Evolutionary conservation across 2,329 filamentous ascomycete species (phyloP).

Genomic region (Talaromyces funiculosus): DNA sequence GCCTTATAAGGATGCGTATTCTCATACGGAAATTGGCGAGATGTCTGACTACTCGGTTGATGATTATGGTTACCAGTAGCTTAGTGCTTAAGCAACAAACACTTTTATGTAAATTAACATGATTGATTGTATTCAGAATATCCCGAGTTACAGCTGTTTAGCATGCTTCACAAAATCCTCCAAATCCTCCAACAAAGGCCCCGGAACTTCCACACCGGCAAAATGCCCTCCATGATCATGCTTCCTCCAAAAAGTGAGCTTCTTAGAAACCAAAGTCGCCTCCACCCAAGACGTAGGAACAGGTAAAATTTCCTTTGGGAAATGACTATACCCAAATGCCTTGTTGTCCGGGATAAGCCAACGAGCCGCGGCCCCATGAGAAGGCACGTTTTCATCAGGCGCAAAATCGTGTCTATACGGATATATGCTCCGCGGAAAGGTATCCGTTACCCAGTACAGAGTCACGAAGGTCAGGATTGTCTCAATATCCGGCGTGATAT

Average conservation of each 20-base stretch:
- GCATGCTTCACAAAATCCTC: conserved; percentile 29
- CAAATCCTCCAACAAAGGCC: conserved; percentile 41
- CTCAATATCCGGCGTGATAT: conserved; percentile 24
- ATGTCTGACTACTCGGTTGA: neutral
- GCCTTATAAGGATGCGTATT: neutral
- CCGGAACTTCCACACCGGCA: conserved; percentile 41
- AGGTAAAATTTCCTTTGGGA: conserved; percentile 39
- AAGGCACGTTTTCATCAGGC: neutral
- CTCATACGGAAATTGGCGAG: neutral
- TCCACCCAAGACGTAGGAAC: conserved; percentile 35
- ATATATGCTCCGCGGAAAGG: conserved; percentile 30
- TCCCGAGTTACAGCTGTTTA: conserved; percentile 16
- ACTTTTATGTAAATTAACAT: neutral
- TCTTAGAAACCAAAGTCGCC: conserved; percentile 23
- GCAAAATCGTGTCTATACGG: conserved; percentile 20
- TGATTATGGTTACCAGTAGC: neutral
- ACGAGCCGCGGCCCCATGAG: conserved; percentile 5
- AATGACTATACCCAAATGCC: conserved; percentile 44
- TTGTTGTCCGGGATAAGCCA: conserved; percentile 28
- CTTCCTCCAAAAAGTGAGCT: conserved; percentile 33
- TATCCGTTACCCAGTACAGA: conserved; percentile 36
- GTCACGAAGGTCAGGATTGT: conserved; percentile 32
- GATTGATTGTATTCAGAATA: neutral
- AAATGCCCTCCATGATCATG: conserved; percentile 50
- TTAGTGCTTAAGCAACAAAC: neutral